A percentile compares a stretch with the other conserved stretches of the same genome.
Conservation (phyloP, 176 grass and related monocot genomes). For the Miscanthus lutarioriparius region DNA sequence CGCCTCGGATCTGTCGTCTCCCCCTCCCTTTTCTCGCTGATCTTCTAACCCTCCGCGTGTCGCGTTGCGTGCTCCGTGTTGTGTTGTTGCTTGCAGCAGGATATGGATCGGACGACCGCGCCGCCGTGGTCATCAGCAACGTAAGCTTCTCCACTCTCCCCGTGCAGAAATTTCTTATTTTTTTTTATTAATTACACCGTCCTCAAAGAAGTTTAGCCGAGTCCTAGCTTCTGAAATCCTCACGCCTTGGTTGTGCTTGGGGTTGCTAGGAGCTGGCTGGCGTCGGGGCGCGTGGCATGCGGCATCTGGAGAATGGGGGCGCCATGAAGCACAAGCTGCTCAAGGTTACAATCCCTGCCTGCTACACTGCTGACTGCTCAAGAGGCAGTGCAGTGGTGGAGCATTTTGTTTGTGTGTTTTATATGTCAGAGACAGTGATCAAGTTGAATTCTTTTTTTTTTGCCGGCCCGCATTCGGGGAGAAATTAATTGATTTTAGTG, state of each 20-base stretch:
- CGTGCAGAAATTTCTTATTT: background rate
- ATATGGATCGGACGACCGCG: conserved; percentile 43
- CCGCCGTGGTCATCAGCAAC: conserved; percentile 44
- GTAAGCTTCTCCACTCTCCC: background rate
- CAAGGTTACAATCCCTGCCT: no score
- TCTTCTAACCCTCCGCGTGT: background rate
- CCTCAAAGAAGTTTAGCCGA: background rate
- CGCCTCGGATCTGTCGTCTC: conserved; percentile 20
- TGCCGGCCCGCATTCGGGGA: no score
- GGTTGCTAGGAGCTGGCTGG: no score
- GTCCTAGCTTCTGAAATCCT: background rate
- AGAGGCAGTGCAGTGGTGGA: no score
- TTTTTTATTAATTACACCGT: background rate
- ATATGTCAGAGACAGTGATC: no score
- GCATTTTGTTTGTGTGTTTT: no score
- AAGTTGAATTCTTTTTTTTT: no score
- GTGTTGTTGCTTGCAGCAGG: conserved; percentile 14
- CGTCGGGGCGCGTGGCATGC: no score
- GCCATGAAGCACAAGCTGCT: no score
- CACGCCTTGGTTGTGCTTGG: background rate
- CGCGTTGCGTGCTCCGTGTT: background rate
- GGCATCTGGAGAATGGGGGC: no score
- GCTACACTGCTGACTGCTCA: no score
- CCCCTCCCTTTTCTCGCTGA: background rate
- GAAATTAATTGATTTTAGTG: no score